Percentiles rank a stretch among this genome's conserved stretches.
phyloP scores from a whole-genome alignment of 1,139 yeast genomes.

The Taphrina deformans region DNA sequence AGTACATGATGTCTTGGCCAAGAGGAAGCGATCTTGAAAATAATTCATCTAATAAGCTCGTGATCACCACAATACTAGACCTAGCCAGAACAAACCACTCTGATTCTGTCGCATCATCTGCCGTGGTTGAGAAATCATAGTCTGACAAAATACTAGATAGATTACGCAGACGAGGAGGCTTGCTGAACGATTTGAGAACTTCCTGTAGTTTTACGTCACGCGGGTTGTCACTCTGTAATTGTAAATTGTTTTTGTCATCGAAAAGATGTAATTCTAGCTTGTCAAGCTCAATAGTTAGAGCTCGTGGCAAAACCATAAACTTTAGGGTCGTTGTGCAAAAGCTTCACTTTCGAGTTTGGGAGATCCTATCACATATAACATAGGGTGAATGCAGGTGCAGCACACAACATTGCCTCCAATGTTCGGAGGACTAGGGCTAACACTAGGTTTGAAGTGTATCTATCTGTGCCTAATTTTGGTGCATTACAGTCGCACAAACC shows the following conservation, averaged over 20 bases:
- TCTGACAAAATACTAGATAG: slow-evolving; percentile 9
- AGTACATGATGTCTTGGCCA: slow-evolving; percentile 44
- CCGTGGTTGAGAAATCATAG: slow-evolving; percentile 8
- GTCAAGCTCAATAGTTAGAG: slow-evolving; percentile 1
- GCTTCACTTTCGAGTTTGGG: not conserved
- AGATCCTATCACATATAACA: too few relatives aligned
- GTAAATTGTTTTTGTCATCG: not conserved
- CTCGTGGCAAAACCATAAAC: slow-evolving; percentile 6
- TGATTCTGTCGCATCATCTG: not conserved
- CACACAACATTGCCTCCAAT: too few relatives aligned
- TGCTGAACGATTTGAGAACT: slow-evolving; percentile 11
- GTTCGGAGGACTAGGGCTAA: too few relatives aligned
- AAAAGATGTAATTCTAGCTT: not conserved
- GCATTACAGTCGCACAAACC: too few relatives aligned
- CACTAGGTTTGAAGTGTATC: too few relatives aligned
- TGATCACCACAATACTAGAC: slow-evolving; percentile 38
- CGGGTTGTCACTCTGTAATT: slow-evolving; percentile 5
- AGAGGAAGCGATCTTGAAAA: slow-evolving; percentile 45
- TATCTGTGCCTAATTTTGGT: too few relatives aligned
- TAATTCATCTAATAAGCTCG: slow-evolving; percentile 41
- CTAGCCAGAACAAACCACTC: slow-evolving; percentile 41
- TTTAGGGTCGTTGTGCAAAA: not conserved
- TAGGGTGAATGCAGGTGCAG: too few relatives aligned
- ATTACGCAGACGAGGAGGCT: slow-evolving; percentile 14
- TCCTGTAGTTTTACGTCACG: slow-evolving; percentile 8